phyloP scores from a whole-genome alignment of 495 filamentous ascomycete species.

The Thozetella sp. region DNA sequence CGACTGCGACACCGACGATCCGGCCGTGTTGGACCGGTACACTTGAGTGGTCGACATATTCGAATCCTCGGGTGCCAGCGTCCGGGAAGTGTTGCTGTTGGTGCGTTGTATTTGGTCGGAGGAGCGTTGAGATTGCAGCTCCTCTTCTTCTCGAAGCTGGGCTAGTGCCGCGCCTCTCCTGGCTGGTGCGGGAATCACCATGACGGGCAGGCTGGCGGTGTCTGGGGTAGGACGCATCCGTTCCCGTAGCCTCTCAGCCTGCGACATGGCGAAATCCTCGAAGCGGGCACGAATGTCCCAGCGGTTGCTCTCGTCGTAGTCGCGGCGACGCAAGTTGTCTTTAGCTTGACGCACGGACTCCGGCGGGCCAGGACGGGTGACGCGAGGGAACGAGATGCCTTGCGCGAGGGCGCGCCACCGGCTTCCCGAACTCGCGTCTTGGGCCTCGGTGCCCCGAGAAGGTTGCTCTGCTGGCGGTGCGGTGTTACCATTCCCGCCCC shows the following conservation, averaged over 20 bases:
- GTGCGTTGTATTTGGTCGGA: not conserved
- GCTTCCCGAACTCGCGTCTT: constrained; percentile 11
- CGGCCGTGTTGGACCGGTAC: constrained; percentile 6
- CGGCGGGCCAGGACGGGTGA: constrained; percentile 15
- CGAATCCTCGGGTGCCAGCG: not conserved
- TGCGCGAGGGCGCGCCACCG: constrained; percentile 28
- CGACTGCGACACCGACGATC: not conserved
- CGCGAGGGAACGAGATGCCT: constrained; percentile 13
- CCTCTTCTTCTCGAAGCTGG: constrained; percentile 42
- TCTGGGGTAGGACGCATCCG: constrained; percentile 44
- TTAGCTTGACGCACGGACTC: constrained; percentile 16
- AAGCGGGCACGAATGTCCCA: constrained; percentile 47
- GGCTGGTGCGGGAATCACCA: constrained; percentile 48
- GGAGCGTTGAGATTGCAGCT: constrained; percentile 11
- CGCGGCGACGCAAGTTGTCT: not conserved
- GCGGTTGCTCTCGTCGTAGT: constrained; percentile 14
- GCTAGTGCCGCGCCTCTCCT: constrained; percentile 45
- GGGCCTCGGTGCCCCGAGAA: constrained; percentile 6
- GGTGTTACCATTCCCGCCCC: constrained; percentile 13
- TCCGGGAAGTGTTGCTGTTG: constrained; percentile 6
- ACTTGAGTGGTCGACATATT: constrained; percentile 1
- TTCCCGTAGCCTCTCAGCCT: constrained; percentile 46
- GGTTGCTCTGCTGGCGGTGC: constrained; percentile 6
- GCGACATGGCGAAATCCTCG: constrained; percentile 47
- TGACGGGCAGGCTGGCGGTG: constrained; percentile 49